Percentiles rank a stretch among this genome's conserved stretches.
These are phyloP conservation scores for Dictyophora rubrovolvata DNA, from an alignment of 768 basidiomycete genomes.

Conservation along the genomic window DNA sequence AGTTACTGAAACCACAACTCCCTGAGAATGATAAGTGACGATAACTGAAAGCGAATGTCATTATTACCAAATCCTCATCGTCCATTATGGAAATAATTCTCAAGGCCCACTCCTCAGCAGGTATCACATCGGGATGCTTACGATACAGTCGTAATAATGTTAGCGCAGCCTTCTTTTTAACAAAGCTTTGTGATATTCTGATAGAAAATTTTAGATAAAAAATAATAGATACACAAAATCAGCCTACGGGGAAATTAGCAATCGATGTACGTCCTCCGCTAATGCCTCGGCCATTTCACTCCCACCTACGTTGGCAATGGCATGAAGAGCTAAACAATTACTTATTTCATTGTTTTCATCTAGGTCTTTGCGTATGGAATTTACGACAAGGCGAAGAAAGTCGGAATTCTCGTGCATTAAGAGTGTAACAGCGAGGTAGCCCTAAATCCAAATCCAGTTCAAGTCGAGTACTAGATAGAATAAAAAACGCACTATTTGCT, in stretches of 20 bases:
- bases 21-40: constrained; percentile 34
- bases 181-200: constrained; percentile 90
- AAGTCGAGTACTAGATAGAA: not conserved
- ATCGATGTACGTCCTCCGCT: constrained; percentile 84
- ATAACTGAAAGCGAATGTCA: constrained; percentile 2
- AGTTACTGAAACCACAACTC: constrained; percentile 89
- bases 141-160: constrained; percentile 88
- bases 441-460: constrained; percentile 37
- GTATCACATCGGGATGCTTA: constrained; percentile 91
- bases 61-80: constrained; percentile 66
- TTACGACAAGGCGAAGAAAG: constrained; percentile 91
- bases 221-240: not conserved
- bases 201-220: not conserved
- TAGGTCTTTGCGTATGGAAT: constrained; percentile 95
- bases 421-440: constrained; percentile 93
- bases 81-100: constrained; percentile 95
- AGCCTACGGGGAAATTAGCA: constrained; percentile 85
- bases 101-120: constrained; percentile 90
- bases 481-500: constrained; percentile 78
- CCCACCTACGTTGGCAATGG: constrained; percentile 96
- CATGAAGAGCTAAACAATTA: constrained; percentile 94
- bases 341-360: constrained; percentile 90
- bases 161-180: constrained; percentile 97
- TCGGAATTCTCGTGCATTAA: constrained; percentile 99
- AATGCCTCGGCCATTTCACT: constrained; percentile 98